Conservation (phyloP, 139 green algal genomes). For the Edaphochlamys debaryana region DNA sequence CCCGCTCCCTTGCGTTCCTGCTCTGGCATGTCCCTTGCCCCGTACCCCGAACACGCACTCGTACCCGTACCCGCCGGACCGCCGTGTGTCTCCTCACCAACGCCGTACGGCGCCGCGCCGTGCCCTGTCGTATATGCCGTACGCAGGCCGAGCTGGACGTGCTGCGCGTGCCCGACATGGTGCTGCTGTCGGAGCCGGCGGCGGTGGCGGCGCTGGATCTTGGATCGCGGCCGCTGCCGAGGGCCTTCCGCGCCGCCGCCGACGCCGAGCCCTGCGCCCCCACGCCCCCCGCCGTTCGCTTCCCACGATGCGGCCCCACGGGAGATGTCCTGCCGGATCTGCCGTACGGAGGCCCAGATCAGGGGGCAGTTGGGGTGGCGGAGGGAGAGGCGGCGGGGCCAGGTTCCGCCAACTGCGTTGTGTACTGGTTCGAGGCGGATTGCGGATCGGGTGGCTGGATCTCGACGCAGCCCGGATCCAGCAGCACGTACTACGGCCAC, state of each 20-base stretch:
- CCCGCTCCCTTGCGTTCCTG: too few relatives aligned
- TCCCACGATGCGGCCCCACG: conserved; percentile 4
- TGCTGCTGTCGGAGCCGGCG: neutral
- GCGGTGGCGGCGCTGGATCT: neutral
- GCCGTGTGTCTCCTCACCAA: too few relatives aligned
- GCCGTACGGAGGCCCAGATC: neutral
- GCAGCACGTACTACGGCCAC: conserved; percentile 44
- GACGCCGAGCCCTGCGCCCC: conserved; percentile 2
- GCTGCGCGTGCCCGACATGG: conserved; percentile 15
- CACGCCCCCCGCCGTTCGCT: neutral
- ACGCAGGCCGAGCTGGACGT: conserved; percentile 33
- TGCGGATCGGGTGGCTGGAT: conserved; percentile 46
- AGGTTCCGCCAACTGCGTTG: conserved; percentile 6
- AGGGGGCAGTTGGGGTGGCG: neutral
- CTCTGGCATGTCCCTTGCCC: too few relatives aligned
- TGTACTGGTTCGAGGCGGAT: conserved; percentile 57
- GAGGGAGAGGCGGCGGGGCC: neutral
- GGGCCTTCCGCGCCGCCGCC: conserved; percentile 10
- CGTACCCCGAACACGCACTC: too few relatives aligned
- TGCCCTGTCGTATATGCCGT: too few relatives aligned
- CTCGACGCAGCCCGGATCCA: conserved; percentile 24
- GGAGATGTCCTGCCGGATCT: neutral
- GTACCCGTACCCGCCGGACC: too few relatives aligned
- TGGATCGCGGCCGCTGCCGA: neutral
- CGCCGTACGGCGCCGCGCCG: too few relatives aligned